Conservation (phyloP, 1,139 yeast genomes). For the Pichia terricola region DNA sequence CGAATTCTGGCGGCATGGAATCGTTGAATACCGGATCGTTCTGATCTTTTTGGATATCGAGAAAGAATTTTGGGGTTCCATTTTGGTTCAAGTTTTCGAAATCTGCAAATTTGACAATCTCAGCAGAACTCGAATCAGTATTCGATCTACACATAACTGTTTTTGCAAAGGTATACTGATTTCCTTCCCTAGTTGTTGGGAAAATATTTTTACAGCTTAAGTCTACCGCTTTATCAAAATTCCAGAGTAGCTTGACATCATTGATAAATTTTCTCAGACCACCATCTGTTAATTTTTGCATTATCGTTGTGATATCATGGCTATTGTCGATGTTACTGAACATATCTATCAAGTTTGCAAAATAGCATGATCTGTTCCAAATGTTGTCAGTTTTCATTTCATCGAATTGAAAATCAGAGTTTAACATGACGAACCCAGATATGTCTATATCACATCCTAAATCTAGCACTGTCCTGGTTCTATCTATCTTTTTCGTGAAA, state of each 20-base stretch:
- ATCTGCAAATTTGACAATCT: neutral
- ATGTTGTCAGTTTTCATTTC: slow-evolving; percentile 5
- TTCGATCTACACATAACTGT: neutral
- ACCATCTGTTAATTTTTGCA: slow-evolving; percentile 8
- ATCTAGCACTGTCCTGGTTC: slow-evolving; percentile 5
- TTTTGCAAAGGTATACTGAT: slow-evolving; percentile 5
- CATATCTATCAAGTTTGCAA: slow-evolving; percentile 26
- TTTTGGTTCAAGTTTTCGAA: neutral
- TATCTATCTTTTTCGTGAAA: slow-evolving; percentile 4
- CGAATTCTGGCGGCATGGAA: slow-evolving; percentile 24
- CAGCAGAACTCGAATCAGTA: neutral
- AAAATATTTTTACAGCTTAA: slow-evolving; percentile 3
- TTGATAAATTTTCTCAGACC: slow-evolving; percentile 7
- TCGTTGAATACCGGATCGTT: slow-evolving; percentile 14
- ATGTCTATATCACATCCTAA: slow-evolving; percentile 1
- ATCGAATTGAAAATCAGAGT: neutral
- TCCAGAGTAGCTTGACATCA: slow-evolving; percentile 3
- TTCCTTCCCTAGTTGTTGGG: slow-evolving; percentile 9
- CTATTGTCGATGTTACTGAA: slow-evolving; percentile 14
- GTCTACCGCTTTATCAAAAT: neutral
- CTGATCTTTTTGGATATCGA: neutral
- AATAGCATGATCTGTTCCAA: slow-evolving; percentile 35
- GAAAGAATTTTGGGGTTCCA: slow-evolving; percentile 3
- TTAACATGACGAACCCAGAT: slow-evolving; percentile 6
- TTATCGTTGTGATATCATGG: slow-evolving; percentile 2